These are phyloP conservation scores for Lumnitzera littorea DNA, from an alignment of 345 rosid genomes.

Conservation along the genomic window DNA sequence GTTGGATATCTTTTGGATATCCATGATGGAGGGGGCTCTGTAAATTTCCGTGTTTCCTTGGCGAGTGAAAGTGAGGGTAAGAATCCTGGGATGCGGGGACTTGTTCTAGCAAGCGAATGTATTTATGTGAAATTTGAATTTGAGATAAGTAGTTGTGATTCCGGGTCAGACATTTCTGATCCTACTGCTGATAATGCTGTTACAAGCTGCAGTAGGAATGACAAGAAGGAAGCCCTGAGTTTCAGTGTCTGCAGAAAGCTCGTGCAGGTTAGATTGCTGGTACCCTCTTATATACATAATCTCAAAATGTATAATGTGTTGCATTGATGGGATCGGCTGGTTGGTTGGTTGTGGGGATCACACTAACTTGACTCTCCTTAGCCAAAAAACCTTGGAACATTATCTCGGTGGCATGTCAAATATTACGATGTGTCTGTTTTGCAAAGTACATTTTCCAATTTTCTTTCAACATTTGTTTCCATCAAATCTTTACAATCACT, in stretches of 20 bases:
- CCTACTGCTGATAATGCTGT: slow-evolving; percentile 22
- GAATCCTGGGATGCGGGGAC: slow-evolving; percentile 39
- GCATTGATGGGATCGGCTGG: no score
- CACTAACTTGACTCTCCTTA: no score
- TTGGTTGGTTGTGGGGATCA: no score
- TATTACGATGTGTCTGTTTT: no score
- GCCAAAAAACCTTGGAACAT: no score
- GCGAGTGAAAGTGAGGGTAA: slow-evolving; percentile 38
- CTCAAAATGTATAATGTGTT: no score
- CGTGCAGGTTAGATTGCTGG: slow-evolving; percentile 57
- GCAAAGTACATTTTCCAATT: no score
- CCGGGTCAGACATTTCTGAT: slow-evolving; percentile 30
- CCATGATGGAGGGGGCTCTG: slow-evolving; percentile 44
- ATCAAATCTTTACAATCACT: no score
- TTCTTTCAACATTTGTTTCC: no score
- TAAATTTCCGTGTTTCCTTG: slow-evolving; percentile 48
- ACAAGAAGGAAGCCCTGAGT: slow-evolving; percentile 58
- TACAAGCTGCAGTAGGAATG: slow-evolving; percentile 35
- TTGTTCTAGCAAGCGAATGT: slow-evolving; percentile 34
- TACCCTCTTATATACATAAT: neutral
- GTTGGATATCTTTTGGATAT: slow-evolving; percentile 69
- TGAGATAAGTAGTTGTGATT: slow-evolving; percentile 43
- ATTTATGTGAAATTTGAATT: slow-evolving; percentile 61
- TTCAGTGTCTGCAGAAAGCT: slow-evolving; percentile 88
- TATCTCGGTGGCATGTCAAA: no score